A percentile compares a stretch with the other conserved stretches of the same genome.
phyloP scores from a whole-genome alignment of 805 yeast genomes.

The Nakazawaea wyomingensis region DNA sequence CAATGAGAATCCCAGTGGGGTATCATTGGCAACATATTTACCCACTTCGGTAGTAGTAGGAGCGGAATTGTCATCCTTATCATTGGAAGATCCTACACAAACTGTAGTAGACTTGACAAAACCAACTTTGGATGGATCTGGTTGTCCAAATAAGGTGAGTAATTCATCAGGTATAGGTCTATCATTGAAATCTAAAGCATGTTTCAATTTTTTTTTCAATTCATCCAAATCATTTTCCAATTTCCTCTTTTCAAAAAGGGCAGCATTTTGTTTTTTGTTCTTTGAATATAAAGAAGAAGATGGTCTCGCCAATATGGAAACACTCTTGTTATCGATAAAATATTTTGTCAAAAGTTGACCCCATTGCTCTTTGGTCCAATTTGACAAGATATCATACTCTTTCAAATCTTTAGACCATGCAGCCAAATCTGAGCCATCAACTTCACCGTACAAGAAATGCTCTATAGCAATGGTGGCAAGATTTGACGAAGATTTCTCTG shows the following conservation, averaged over 20 bases:
- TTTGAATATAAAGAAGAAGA: slow-evolving; percentile 52
- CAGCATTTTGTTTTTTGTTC: slow-evolving; percentile 46
- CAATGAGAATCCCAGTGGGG: slow-evolving; percentile 52
- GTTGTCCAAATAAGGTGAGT: slow-evolving; percentile 56
- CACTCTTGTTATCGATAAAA: slow-evolving; percentile 58
- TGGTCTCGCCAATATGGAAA: slow-evolving; percentile 68
- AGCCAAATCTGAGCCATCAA: slow-evolving; percentile 52
- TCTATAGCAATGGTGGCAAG: slow-evolving; percentile 64
- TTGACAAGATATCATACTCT: slow-evolving; percentile 53
- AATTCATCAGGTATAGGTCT: slow-evolving; percentile 69
- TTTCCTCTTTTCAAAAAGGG: slow-evolving; percentile 28
- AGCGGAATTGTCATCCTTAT: slow-evolving; percentile 25
- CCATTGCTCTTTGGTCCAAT: slow-evolving; percentile 74
- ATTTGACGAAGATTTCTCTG: slow-evolving; percentile 58
- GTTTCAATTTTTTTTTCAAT: slow-evolving; percentile 45
- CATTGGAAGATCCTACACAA: slow-evolving; percentile 45
- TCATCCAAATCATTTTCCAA: slow-evolving; percentile 52
- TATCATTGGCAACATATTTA: slow-evolving; percentile 19
- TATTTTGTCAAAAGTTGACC: slow-evolving; percentile 42
- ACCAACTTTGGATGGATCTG: slow-evolving; percentile 68
- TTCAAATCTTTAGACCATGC: slow-evolving; percentile 48
- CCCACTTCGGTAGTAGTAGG: slow-evolving; percentile 22
- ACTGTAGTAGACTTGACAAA: slow-evolving; percentile 69
- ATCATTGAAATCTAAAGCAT: slow-evolving; percentile 67
- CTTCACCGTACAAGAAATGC: slow-evolving; percentile 76